Conservation (phyloP, 2,329 filamentous ascomycete genomes). For the Teratosphaeria nubilosa region DNA sequence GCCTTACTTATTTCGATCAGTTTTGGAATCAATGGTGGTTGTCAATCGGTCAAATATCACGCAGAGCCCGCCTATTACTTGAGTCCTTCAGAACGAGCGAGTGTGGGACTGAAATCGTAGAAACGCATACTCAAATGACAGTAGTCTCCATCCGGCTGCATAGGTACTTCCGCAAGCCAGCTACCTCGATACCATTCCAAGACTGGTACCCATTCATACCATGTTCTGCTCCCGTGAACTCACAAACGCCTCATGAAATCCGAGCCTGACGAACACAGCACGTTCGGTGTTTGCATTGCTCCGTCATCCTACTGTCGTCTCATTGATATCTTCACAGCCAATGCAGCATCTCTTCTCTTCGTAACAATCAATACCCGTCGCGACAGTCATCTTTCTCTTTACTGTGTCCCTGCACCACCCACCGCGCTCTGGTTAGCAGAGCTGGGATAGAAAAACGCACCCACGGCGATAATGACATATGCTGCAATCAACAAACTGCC, state of each 20-base stretch:
- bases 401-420: slow-evolving; percentile 25
- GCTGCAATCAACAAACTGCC: slow-evolving; percentile 65
- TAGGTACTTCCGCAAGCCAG: neutral
- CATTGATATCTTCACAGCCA: neutral
- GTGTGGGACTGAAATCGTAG: no score
- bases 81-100: no score
- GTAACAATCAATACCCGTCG: neutral
- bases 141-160: neutral
- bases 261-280: neutral
- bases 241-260: neutral
- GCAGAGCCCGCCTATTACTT: no score
- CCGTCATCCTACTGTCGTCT: neutral
- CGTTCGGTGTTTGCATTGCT: neutral
- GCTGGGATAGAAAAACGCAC: slow-evolving; percentile 41
- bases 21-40: neutral
- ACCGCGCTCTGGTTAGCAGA: slow-evolving; percentile 31
- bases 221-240: neutral
- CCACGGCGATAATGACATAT: slow-evolving; percentile 65
- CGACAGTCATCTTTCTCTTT: neutral
- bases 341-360: neutral
- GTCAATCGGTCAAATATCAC: no score
- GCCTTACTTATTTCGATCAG: neutral
- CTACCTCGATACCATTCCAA: neutral
- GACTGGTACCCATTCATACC: neutral
- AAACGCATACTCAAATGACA: no score